Evolutionary conservation across 2,329 filamentous ascomycete species (phyloP).

Genomic region (Aspergillus sp.): DNA sequence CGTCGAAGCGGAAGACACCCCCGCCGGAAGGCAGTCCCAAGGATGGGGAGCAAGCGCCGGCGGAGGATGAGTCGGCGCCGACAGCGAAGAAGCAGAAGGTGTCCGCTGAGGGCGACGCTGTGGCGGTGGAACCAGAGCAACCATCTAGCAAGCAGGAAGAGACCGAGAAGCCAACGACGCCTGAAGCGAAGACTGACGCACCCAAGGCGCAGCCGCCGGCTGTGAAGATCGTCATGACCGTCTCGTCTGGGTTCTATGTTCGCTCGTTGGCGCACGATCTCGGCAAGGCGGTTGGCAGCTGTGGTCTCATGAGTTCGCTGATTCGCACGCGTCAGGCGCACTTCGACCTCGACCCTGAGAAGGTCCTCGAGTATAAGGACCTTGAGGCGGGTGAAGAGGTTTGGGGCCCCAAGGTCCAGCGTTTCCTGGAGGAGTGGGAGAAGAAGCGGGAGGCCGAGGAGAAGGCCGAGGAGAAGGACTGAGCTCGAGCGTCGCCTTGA

Average conservation of each 20-base stretch:
- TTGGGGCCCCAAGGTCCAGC: slow-evolving; percentile 74
- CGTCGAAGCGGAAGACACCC: slow-evolving; percentile 34
- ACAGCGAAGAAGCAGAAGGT: slow-evolving; percentile 32
- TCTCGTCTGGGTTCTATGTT: slow-evolving; percentile 95
- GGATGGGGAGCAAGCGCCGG: slow-evolving; percentile 13
- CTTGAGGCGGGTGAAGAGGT: slow-evolving; percentile 71
- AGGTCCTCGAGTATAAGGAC: slow-evolving; percentile 76
- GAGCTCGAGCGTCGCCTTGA: background rate
- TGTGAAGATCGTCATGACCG: slow-evolving; percentile 80
- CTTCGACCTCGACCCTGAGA: slow-evolving; percentile 67
- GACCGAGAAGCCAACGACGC: slow-evolving; percentile 1
- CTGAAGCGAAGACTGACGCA: background rate
- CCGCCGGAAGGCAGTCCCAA: slow-evolving; percentile 23
- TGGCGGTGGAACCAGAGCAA: slow-evolving; percentile 15
- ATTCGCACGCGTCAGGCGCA: slow-evolving; percentile 77
- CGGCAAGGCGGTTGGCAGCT: slow-evolving; percentile 74
- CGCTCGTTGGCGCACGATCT: slow-evolving; percentile 91
- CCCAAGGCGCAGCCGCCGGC: slow-evolving; percentile 57
- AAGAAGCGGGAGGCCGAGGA: slow-evolving; percentile 32
- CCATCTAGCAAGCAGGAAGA: slow-evolving; percentile 5
- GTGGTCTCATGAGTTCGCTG: slow-evolving; percentile 82
- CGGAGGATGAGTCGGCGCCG: background rate
- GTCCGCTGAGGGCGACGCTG: slow-evolving; percentile 23
- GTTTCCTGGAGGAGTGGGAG: slow-evolving; percentile 55
- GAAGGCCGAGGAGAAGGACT: background rate